A percentile compares a stretch with the other conserved stretches of the same genome.
Evolutionary conservation across 2,329 filamentous ascomycete species (phyloP).

Genomic region (Raffaelea arxii): DNA sequence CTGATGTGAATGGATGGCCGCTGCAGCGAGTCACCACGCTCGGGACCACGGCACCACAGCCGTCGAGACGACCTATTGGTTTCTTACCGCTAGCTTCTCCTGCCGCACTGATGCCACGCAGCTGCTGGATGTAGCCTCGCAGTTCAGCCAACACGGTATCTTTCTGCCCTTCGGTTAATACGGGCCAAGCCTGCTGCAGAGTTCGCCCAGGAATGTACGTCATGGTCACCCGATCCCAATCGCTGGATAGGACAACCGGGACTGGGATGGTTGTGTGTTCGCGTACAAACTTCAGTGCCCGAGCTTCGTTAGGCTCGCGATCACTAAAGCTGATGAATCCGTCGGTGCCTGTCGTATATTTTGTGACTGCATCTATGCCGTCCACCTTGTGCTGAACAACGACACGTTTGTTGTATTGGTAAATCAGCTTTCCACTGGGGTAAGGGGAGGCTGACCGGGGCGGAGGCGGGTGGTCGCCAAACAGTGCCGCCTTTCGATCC

Average conservation of each 20-base stretch:
- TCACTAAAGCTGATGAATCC: slow-evolving; percentile 11
- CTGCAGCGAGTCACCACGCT: slow-evolving; percentile 15
- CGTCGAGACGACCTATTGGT: slow-evolving; percentile 15
- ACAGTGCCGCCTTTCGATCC: too few relatives aligned
- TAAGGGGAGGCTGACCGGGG: slow-evolving; percentile 12
- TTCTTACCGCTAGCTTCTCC: not conserved
- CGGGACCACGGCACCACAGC: slow-evolving; percentile 14
- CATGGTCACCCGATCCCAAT: slow-evolving; percentile 19
- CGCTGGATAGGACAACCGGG: slow-evolving; percentile 16
- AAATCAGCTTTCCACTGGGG: slow-evolving; percentile 14
- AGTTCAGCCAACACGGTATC: slow-evolving; percentile 13
- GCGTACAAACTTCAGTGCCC: slow-evolving; percentile 12
- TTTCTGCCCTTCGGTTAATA: slow-evolving; percentile 7
- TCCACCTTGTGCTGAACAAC: slow-evolving; percentile 13
- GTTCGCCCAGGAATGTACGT: slow-evolving; percentile 17
- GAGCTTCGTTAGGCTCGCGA: slow-evolving; percentile 14
- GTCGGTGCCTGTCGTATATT: slow-evolving; percentile 13
- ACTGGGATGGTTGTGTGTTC: slow-evolving; percentile 18
- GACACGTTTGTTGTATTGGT: slow-evolving; percentile 5
- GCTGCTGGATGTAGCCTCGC: slow-evolving; percentile 14
- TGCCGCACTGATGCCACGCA: slow-evolving; percentile 12
- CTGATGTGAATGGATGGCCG: slow-evolving; percentile 12
- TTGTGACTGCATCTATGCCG: slow-evolving; percentile 9
- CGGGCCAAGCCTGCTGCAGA: slow-evolving; percentile 15
- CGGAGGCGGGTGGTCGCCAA: slow-evolving; percentile 8